phyloP scores from a whole-genome alignment of 495 filamentous ascomycete genomes.

The Penicillium pulvis region DNA sequence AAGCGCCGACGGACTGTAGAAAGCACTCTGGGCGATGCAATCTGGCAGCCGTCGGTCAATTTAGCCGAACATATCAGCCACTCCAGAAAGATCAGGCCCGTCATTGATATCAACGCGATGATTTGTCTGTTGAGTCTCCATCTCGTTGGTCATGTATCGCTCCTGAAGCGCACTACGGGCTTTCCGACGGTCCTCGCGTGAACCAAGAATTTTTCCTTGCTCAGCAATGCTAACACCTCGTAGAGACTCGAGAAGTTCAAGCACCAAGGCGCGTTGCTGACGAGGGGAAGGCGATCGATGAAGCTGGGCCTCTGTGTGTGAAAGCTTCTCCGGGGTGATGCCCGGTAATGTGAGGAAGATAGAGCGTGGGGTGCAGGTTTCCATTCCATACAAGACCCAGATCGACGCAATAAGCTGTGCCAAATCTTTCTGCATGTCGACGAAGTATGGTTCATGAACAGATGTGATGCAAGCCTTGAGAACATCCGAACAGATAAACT shows the following conservation, averaged over 20 bases:
- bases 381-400: slow-evolving; percentile 67
- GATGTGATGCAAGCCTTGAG: slow-evolving; percentile 82
- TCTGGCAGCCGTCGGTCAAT: not conserved
- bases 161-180: slow-evolving; percentile 55
- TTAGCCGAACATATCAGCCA: slow-evolving; percentile 69
- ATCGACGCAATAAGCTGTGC: slow-evolving; percentile 86
- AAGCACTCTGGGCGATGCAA: not conserved
- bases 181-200: slow-evolving; percentile 54
- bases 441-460: slow-evolving; percentile 92
- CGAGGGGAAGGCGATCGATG: slow-evolving; percentile 66
- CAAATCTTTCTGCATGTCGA: slow-evolving; percentile 92
- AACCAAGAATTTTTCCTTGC: slow-evolving; percentile 74
- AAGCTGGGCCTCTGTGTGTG: slow-evolving; percentile 52
- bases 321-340: slow-evolving; percentile 49
- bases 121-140: slow-evolving; percentile 47
- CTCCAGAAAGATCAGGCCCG: slow-evolving; percentile 62
- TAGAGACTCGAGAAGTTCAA: slow-evolving; percentile 84
- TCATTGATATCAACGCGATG: slow-evolving; percentile 55
- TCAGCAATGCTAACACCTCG: slow-evolving; percentile 90
- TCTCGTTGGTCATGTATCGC: slow-evolving; percentile 55
- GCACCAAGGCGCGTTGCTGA: slow-evolving; percentile 77
- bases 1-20: not conserved
- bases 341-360: slow-evolving; percentile 61
- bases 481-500: slow-evolving; percentile 86
- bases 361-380: slow-evolving; percentile 55